Percentiles rank a stretch among this genome's conserved stretches.
Conservation (phyloP, 345 rosid genomes). For the Erucastrum elatum region DNA sequence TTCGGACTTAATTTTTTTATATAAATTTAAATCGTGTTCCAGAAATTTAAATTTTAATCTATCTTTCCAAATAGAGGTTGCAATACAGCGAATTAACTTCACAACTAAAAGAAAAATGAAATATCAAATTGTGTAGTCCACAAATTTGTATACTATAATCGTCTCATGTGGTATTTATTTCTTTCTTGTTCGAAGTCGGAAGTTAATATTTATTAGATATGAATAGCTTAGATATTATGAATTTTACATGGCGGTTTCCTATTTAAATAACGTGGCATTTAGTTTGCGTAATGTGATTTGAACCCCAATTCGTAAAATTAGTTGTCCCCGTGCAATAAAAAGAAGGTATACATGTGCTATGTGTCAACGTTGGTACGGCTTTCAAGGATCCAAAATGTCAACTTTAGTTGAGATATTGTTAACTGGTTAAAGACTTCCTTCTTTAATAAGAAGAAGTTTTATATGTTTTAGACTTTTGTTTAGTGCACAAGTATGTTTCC, state of each 20-base stretch:
- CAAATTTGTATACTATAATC: background rate
- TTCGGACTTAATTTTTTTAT: background rate
- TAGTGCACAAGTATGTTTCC: background rate
- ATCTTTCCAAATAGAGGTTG: background rate
- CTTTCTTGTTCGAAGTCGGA: background rate
- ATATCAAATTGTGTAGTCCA: background rate
- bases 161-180: background rate
- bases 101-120: background rate
- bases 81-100: background rate
- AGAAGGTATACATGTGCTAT: slow-evolving; percentile 32
- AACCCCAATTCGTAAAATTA: slow-evolving; percentile 7
- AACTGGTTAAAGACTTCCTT: slow-evolving; percentile 19
- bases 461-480: background rate
- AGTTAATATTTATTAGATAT: background rate
- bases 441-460: background rate
- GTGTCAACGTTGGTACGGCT: slow-evolving; percentile 34
- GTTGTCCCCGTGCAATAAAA: slow-evolving; percentile 28
- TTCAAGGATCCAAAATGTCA: slow-evolving; percentile 29
- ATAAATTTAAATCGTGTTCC: background rate
- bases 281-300: slow-evolving; percentile 17
- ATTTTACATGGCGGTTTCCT: slow-evolving; percentile 2
- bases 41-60: background rate
- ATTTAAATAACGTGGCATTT: slow-evolving; percentile 23
- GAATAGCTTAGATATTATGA: background rate
- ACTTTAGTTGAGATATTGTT: slow-evolving; percentile 22